These are phyloP conservation scores for Grammothele lineata DNA, from an alignment of 768 basidiomycete genomes.

Conservation along the genomic window DNA sequence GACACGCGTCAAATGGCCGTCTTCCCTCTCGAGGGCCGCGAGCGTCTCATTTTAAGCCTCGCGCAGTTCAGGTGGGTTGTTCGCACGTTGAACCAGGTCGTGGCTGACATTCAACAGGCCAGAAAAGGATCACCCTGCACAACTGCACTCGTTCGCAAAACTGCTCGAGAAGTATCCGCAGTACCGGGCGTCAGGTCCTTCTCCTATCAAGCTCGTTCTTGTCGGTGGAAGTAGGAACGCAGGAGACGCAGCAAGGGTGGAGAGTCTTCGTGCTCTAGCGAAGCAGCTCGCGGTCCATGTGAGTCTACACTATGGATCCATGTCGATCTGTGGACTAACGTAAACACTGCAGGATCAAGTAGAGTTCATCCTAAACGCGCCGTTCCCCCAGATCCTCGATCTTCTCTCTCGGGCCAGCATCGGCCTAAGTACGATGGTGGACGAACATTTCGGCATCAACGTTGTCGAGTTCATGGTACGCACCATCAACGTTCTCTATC, in stretches of 20 bases:
- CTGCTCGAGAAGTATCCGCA: constrained; percentile 60
- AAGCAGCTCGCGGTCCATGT: constrained; percentile 64
- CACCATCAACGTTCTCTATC: neutral
- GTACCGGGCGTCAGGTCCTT: constrained; percentile 31
- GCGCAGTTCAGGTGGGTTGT: constrained; percentile 85
- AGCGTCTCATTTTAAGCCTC: constrained; percentile 73
- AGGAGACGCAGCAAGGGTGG: constrained; percentile 68
- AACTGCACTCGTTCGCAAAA: constrained; percentile 63
- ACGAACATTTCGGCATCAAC: constrained; percentile 98
- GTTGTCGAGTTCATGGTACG: constrained; percentile 95
- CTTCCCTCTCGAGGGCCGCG: constrained; percentile 50
- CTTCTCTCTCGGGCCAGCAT: constrained; percentile 76
- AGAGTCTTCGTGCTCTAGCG: constrained; percentile 53
- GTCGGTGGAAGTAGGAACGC: constrained; percentile 84
- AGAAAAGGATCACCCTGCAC: constrained; percentile 88
- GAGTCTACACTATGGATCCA: constrained; percentile 16
- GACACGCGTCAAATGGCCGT: constrained; percentile 69
- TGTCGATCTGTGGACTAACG: neutral
- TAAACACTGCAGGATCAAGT: constrained; percentile 50
- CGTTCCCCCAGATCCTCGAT: constrained; percentile 63
- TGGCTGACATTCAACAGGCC: constrained; percentile 35
- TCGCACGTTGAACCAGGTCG: neutral
- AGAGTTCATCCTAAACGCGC: constrained; percentile 79
- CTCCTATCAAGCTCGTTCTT: constrained; percentile 57
- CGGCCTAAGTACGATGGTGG: constrained; percentile 94